Percentiles rank a stretch among this genome's conserved stretches.
These are phyloP conservation scores for Zea luxurians DNA, from an alignment of 176 grass and related monocot species.

Conservation along the genomic window DNA sequence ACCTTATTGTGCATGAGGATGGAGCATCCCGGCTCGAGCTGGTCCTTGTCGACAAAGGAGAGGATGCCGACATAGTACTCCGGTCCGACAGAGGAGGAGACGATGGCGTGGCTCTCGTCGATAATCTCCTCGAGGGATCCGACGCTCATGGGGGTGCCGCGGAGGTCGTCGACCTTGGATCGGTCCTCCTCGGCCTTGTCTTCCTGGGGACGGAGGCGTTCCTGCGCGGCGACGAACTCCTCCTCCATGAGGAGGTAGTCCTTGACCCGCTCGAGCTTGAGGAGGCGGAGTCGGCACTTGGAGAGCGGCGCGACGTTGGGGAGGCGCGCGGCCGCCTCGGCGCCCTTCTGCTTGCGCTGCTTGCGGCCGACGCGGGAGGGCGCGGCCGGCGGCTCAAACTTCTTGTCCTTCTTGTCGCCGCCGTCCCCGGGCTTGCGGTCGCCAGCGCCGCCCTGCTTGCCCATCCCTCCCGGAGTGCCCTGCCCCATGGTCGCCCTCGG, in stretches of 20 bases:
- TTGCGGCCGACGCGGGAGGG: slow-evolving; percentile 82
- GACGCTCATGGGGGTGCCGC: slow-evolving; percentile 85
- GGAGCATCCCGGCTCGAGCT: slow-evolving; percentile 82
- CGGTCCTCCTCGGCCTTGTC: slow-evolving; percentile 89
- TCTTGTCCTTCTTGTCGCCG: slow-evolving; percentile 69
- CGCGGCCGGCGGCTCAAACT: slow-evolving; percentile 77
- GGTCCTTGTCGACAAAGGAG: slow-evolving; percentile 89
- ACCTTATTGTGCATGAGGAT: slow-evolving; percentile 97
- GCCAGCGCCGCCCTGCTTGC: slow-evolving; percentile 31
- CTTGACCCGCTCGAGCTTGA: slow-evolving; percentile 92
- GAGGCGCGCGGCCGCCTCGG: slow-evolving; percentile 75
- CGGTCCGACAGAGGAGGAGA: slow-evolving; percentile 77
- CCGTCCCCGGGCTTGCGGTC: slow-evolving; percentile 58
- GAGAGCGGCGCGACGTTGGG: slow-evolving; percentile 76
- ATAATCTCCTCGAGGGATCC: slow-evolving; percentile 90
- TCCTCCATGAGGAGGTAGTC: slow-evolving; percentile 93
- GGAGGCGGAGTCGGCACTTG: slow-evolving; percentile 81
- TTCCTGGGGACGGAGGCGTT: slow-evolving; percentile 76
- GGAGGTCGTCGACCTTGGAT: slow-evolving; percentile 83
- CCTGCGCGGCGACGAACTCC: slow-evolving; percentile 84
- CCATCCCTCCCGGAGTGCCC: slow-evolving; percentile 51
- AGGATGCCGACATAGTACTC: slow-evolving; percentile 89
- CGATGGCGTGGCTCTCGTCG: slow-evolving; percentile 85
- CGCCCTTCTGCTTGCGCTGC: slow-evolving; percentile 77
- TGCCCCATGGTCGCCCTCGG: slow-evolving; percentile 55